Evolutionary conservation across 345 rosid genomes (phyloP).

Genomic region (Citrus hindsii): DNA sequence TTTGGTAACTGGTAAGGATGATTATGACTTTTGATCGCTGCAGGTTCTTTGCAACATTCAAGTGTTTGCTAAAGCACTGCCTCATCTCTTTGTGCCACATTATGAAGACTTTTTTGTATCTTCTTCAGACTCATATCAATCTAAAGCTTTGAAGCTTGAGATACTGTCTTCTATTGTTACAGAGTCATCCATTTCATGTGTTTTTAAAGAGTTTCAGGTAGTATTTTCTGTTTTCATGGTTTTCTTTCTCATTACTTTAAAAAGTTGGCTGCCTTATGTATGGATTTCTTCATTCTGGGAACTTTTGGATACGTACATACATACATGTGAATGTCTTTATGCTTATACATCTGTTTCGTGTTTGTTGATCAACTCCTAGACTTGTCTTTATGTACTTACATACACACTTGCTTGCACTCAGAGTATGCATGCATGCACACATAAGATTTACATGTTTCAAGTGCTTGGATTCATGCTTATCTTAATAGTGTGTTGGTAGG

Average conservation of each 20-base stretch:
- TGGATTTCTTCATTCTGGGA: background rate
- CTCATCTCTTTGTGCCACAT: conserved; percentile 74
- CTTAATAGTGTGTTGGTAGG: conserved; percentile 48
- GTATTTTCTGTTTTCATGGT: conserved; percentile 1
- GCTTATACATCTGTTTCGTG: no score
- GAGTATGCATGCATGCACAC: background rate
- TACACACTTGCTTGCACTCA: background rate
- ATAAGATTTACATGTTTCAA: background rate
- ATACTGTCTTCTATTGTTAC: conserved; percentile 79
- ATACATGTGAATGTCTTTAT: no score
- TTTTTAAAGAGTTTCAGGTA: conserved; percentile 93
- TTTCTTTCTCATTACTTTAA: background rate
- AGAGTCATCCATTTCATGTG: conserved; percentile 58
- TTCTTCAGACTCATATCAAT: conserved; percentile 79
- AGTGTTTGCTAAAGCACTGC: conserved; percentile 79
- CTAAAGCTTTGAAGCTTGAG: conserved; percentile 85
- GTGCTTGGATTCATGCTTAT: conserved; percentile 31
- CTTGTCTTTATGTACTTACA: background rate
- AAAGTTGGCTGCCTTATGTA: conserved; percentile 10
- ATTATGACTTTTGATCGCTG: conserved; percentile 16
- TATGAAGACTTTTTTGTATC: conserved; percentile 72
- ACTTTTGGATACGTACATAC: background rate
- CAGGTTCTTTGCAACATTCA: conserved; percentile 92
- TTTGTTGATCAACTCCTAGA: background rate
- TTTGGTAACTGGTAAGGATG: conserved; percentile 5